A percentile compares a stretch with the other conserved stretches of the same genome.
phyloP scores from a whole-genome alignment of 1,284 basidiomycete genomes.

The Moesziomyces parantarcticus region DNA sequence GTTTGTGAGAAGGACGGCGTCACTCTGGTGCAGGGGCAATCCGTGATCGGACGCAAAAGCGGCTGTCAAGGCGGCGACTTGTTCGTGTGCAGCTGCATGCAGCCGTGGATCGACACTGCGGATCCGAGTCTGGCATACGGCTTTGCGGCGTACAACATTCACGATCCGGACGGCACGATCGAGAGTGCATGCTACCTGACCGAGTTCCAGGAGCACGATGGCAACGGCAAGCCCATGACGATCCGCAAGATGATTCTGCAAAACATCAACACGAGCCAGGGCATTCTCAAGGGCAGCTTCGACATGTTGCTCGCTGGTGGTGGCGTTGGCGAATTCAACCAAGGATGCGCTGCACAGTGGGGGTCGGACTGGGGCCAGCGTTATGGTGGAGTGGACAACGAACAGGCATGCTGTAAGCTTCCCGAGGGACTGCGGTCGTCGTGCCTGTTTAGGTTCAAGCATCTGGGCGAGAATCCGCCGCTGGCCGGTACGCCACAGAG shows the following conservation, averaged over 20 bases:
- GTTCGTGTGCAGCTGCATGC: slow-evolving; percentile 30
- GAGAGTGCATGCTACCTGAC: slow-evolving; percentile 28
- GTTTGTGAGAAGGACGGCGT: slow-evolving; percentile 32
- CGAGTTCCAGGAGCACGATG: slow-evolving; percentile 25
- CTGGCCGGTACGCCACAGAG: slow-evolving; percentile 19
- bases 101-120: slow-evolving; percentile 27
- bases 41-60: slow-evolving; percentile 5
- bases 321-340: slow-evolving; percentile 28
- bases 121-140: slow-evolving; percentile 29
- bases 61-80: slow-evolving; percentile 31
- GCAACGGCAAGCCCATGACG: slow-evolving; percentile 30
- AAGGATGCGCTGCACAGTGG: slow-evolving; percentile 37
- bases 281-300: slow-evolving; percentile 20
- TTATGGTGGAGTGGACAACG: slow-evolving; percentile 24
- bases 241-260: slow-evolving; percentile 38
- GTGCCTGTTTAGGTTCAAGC: slow-evolving; percentile 29
- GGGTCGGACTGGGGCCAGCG: slow-evolving; percentile 21
- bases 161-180: slow-evolving; percentile 19
- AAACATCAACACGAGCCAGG: slow-evolving; percentile 38
- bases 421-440: slow-evolving; percentile 26
- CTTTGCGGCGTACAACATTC: slow-evolving; percentile 38
- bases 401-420: slow-evolving; percentile 26
- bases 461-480: slow-evolving; percentile 28
- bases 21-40: slow-evolving; percentile 7
- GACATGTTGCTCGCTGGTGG: slow-evolving; percentile 38